A percentile compares a stretch with the other conserved stretches of the same genome.
These are phyloP conservation scores for Globisporangium ultimum DNA, from an alignment of 352 stramenopile species.

Conservation along the genomic window DNA sequence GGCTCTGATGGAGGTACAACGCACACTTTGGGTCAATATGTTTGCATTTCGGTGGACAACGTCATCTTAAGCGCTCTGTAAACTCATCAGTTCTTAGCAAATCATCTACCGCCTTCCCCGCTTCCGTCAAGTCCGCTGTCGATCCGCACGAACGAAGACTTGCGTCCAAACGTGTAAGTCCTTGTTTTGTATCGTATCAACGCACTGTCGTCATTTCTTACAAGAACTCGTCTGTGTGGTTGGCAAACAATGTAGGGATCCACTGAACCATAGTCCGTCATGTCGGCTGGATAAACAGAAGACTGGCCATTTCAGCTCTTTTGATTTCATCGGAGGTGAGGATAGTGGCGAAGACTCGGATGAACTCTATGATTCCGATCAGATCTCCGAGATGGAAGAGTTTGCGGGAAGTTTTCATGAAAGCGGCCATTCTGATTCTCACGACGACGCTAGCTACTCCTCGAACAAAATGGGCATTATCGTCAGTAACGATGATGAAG, in stretches of 20 bases:
- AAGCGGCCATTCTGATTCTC: slow-evolving; percentile 20
- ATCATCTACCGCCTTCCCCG: slow-evolving; percentile 39
- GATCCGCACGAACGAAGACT: slow-evolving; percentile 42
- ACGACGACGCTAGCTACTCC: slow-evolving; percentile 28
- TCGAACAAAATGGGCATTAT: slow-evolving; percentile 14
- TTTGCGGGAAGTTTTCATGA: slow-evolving; percentile 53
- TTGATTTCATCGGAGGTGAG: slow-evolving; percentile 81
- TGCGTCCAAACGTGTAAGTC: slow-evolving; percentile 33
- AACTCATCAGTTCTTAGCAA: slow-evolving; percentile 38
- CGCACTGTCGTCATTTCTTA: not conserved
- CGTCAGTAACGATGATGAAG: slow-evolving; percentile 8
- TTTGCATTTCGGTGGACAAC: too few relatives aligned
- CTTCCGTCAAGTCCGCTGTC: slow-evolving; percentile 28
- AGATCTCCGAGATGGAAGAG: slow-evolving; percentile 72
- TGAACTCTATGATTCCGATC: slow-evolving; percentile 67
- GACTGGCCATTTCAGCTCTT: slow-evolving; percentile 43
- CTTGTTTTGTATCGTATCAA: not conserved
- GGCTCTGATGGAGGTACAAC: slow-evolving; percentile 52
- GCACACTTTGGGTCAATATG: too few relatives aligned
- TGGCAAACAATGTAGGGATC: slow-evolving; percentile 33
- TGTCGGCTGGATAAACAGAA: slow-evolving; percentile 45
- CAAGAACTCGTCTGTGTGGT: slow-evolving; percentile 1
- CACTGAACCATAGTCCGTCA: slow-evolving; percentile 75
- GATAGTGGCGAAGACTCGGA: slow-evolving; percentile 80
- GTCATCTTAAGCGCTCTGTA: not conserved